Percentiles rank a stretch among this genome's conserved stretches.
phyloP scores from a whole-genome alignment of 2,329 filamentous ascomycete species.

The Xylariaceae sp. region DNA sequence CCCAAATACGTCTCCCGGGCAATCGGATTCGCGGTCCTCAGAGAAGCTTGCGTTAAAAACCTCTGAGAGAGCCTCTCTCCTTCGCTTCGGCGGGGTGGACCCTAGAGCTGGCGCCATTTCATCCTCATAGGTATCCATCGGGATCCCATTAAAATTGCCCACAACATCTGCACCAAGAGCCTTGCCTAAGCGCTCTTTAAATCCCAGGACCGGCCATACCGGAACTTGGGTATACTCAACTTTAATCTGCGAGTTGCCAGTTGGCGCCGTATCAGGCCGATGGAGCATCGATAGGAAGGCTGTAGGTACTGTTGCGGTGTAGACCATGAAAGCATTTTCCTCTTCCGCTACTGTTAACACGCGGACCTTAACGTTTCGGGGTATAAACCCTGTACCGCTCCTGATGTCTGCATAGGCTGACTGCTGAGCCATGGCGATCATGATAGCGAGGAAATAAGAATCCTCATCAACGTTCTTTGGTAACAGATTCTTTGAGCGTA shows the following conservation, averaged over 20 bases:
- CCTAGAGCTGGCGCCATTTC: slow-evolving; percentile 9
- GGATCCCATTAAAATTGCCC: slow-evolving; percentile 49
- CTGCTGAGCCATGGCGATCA: slow-evolving; percentile 64
- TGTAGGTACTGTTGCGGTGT: slow-evolving; percentile 56
- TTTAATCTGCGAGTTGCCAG: slow-evolving; percentile 46
- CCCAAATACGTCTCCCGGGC: slow-evolving; percentile 26
- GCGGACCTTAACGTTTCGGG: slow-evolving; percentile 54
- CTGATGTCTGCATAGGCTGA: slow-evolving; percentile 52
- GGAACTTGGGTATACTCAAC: slow-evolving; percentile 58
- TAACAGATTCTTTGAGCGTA: slow-evolving; percentile 55
- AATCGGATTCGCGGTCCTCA: slow-evolving; percentile 37
- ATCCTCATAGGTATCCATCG: slow-evolving; percentile 56
- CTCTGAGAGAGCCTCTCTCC: slow-evolving; percentile 38
- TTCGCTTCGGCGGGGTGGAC: slow-evolving; percentile 35
- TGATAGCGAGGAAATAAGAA: slow-evolving; percentile 57
- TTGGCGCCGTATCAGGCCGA: slow-evolving; percentile 51
- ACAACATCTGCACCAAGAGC: slow-evolving; percentile 60
- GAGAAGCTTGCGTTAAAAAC: slow-evolving; percentile 43
- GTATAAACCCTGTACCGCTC: slow-evolving; percentile 34
- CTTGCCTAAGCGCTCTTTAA: slow-evolving; percentile 61
- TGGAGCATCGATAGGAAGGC: slow-evolving; percentile 59
- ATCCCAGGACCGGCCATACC: slow-evolving; percentile 61
- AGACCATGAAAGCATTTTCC: slow-evolving; percentile 59
- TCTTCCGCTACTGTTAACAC: slow-evolving; percentile 57
- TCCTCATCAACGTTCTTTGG: slow-evolving; percentile 59